These are phyloP conservation scores for Caryopteris hybrid DNA, from an alignment of 305 asterid species.

Conservation along the genomic window DNA sequence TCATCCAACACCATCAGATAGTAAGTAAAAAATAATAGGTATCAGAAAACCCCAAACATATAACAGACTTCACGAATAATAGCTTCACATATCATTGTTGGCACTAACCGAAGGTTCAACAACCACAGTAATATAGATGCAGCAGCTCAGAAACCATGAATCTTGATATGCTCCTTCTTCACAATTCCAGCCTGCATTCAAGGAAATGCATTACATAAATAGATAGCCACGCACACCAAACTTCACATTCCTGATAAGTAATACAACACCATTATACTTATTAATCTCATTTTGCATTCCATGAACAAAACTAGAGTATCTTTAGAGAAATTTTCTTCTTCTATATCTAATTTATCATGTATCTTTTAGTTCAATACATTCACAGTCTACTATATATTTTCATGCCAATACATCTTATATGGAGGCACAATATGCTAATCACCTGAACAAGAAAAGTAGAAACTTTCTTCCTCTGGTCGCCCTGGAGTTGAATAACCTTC, in stretches of 20 bases:
- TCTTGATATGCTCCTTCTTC: constrained; percentile 80
- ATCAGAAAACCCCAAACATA: constrained; percentile 18
- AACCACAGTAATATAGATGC: not conserved
- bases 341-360: no score
- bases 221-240: not conserved
- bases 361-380: not conserved
- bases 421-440: not conserved
- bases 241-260: not conserved
- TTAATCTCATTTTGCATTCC: no score
- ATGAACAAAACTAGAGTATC: no score
- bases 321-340: no score
- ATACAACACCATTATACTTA: no score
- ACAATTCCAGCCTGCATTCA: constrained; percentile 61
- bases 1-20: constrained; percentile 21
- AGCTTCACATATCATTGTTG: constrained; percentile 7
- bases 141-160: constrained; percentile 77
- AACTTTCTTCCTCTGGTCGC: constrained; percentile 64
- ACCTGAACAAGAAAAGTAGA: constrained; percentile 59
- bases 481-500: constrained; percentile 64
- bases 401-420: not conserved
- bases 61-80: constrained; percentile 9
- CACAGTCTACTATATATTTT: not conserved
- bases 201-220: not conserved
- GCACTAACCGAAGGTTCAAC: constrained; percentile 13
- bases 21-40: not conserved